Base-by-base conservation (phyloP, 805 yeast species). In the Candida broadrunensis region DNA sequence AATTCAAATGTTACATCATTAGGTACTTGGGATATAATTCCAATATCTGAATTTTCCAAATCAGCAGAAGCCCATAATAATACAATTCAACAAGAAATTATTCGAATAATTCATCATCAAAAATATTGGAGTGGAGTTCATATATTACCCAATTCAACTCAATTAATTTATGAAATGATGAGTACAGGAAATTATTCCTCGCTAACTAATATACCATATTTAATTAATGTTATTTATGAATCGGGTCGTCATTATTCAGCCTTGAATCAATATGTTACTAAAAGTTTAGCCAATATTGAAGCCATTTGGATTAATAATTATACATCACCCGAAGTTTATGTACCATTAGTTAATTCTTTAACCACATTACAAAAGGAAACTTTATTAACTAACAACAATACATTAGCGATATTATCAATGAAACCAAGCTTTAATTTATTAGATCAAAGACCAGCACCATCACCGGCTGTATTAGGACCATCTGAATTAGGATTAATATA, bases 401-500 rank as follows among this genome's bases (percentile, higher is more conserved):
- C 59, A 17, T 16, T 51, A 6, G 31, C 46, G 1, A 43, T 59
- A 5, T 29, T 59, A 17, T 45, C 52, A 4, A 42, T 49, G 12
- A 47, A 47, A 23, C 67, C 69, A 11, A 39, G 46, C 6, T 47
- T 63, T 36, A 46, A 48, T 23, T 23, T 52, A 18, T 37, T 49
- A 2, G 63, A 63, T 40, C 26, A 47, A 36, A 49, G 58, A 8
- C 59, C 56, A 3, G 35, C 55, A 1, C 17, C 14, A 9, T 41
- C 52, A 7, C 29, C 65, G 5, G 59, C 53, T 3, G 56, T 51
- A 5, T 41, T 63, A 17, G 68, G 67, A 1, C 68, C 69, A 5
- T 51, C 63, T 4, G 64, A 59, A 41, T 41, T 63, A 29, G 69
- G 67, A 3, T 45, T 63, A 26, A 52, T 63, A 15, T 63, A 63